Evolutionary conservation across 805 yeast genomes (phyloP).

Genomic region (Lachancea waltii): DNA sequence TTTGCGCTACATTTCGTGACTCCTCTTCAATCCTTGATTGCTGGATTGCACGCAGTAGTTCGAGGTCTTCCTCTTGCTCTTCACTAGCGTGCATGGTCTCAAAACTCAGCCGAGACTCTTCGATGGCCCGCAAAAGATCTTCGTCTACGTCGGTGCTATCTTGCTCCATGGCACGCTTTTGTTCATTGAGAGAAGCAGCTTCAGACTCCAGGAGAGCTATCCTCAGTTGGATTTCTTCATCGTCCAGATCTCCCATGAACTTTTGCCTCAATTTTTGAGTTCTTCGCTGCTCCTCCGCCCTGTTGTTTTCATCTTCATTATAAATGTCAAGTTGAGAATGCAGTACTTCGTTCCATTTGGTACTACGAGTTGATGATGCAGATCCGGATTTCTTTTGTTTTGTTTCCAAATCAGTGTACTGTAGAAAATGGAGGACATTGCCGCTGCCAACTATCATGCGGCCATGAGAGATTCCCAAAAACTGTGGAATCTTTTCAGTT

Average conservation of each 20-base stretch:
- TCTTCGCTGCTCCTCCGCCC: constrained; percentile 14
- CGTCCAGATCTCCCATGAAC: constrained; percentile 31
- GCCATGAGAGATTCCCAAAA: constrained; percentile 29
- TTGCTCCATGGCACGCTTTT: neutral
- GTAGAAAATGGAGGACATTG: constrained; percentile 26
- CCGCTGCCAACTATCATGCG: constrained; percentile 27
- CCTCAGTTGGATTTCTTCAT: constrained; percentile 28
- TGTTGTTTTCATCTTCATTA: constrained; percentile 24
- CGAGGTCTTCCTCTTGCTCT: constrained; percentile 5
- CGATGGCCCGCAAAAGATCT: constrained; percentile 11
- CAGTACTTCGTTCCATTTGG: constrained; percentile 28
- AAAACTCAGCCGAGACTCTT: constrained; percentile 12
- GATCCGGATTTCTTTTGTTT: constrained; percentile 9
- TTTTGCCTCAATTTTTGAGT: constrained; percentile 17
- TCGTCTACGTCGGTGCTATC: constrained; percentile 7
- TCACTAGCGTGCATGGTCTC: neutral
- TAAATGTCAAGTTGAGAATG: constrained; percentile 23
- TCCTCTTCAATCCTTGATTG: constrained; percentile 15
- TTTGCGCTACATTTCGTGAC: neutral
- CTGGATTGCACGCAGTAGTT: constrained; percentile 17
- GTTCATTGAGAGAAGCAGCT: constrained; percentile 1
- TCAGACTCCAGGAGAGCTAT: constrained; percentile 33
- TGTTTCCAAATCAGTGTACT: constrained; percentile 19
- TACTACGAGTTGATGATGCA: constrained; percentile 14
- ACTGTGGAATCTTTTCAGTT: constrained; percentile 28